A percentile compares a stretch with the other conserved stretches of the same genome.
These are phyloP conservation scores for Penicillium sclerotiorum DNA, from an alignment of 2,329 filamentous ascomycete genomes.

Conservation along the genomic window DNA sequence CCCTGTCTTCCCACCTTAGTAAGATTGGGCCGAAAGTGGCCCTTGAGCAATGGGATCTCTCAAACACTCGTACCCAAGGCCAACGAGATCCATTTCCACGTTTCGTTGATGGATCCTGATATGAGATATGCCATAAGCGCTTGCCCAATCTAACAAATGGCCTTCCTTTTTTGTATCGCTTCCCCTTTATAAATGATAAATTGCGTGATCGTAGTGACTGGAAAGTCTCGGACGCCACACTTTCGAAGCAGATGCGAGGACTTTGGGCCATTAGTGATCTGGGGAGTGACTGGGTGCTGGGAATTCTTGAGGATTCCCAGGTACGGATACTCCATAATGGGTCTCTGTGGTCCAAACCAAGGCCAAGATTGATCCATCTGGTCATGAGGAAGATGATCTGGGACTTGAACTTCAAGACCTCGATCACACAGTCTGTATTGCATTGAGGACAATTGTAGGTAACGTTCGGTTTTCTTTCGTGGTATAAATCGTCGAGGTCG, in stretches of 20 bases:
- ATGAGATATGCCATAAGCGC: background rate
- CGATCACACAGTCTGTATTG: conserved; percentile 7
- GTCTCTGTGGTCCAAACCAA: conserved; percentile 8
- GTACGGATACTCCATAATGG: conserved; percentile 6
- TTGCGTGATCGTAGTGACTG: background rate
- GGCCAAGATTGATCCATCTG: conserved; percentile 14
- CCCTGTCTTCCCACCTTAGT: too few species aligned
- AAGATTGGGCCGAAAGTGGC: too few species aligned
- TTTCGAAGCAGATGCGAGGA: background rate
- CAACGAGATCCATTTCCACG: background rate
- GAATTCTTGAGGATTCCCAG: background rate
- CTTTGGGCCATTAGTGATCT: background rate
- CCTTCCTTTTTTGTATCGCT: background rate
- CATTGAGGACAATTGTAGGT: conserved; percentile 5
- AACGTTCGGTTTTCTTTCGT: background rate
- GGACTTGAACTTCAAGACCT: conserved; percentile 3
- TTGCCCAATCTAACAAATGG: background rate
- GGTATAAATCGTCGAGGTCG: background rate
- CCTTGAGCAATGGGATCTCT: too few species aligned
- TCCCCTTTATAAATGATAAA: background rate
- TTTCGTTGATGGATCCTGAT: background rate
- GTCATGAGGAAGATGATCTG: conserved; percentile 9
- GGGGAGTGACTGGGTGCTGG: background rate
- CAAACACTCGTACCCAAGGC: too few species aligned
- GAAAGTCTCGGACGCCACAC: background rate